These are phyloP conservation scores for Suillus subaureus DNA, from an alignment of 768 basidiomycete genomes.

Conservation along the genomic window DNA sequence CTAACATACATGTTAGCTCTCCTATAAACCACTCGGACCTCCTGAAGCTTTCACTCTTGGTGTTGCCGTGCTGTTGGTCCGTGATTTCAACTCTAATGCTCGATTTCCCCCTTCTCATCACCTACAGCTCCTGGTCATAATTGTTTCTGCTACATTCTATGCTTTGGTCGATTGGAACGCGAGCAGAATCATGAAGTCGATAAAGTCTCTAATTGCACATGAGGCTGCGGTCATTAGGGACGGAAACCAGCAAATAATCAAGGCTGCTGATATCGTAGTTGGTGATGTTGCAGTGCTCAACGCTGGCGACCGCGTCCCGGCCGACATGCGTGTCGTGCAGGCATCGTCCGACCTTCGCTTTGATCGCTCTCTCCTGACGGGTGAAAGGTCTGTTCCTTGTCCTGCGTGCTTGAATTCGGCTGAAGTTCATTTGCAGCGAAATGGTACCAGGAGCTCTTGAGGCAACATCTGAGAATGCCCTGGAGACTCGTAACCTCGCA, in stretches of 20 bases:
- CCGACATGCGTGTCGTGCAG: slow-evolving; percentile 65
- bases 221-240: slow-evolving; percentile 50
- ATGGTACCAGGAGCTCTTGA: slow-evolving; percentile 41
- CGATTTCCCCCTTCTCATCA: slow-evolving; percentile 47
- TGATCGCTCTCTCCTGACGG: slow-evolving; percentile 68
- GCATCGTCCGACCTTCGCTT: slow-evolving; percentile 61
- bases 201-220: slow-evolving; percentile 40
- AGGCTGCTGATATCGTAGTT: slow-evolving; percentile 64
- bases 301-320: slow-evolving; percentile 71
- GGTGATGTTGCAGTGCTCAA: slow-evolving; percentile 67
- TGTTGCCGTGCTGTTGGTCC: slow-evolving; percentile 26
- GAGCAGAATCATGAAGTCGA: slow-evolving; percentile 44
- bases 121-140: slow-evolving; percentile 59
- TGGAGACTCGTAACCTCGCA: slow-evolving; percentile 58
- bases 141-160: slow-evolving; percentile 43
- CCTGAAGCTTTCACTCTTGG: slow-evolving; percentile 60
- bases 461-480: slow-evolving; percentile 41
- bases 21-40: slow-evolving; percentile 48
- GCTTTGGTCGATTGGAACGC: slow-evolving; percentile 27
- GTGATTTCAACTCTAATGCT: background rate
- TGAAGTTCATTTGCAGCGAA: slow-evolving; percentile 16
- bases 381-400: slow-evolving; percentile 49
- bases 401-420: slow-evolving; percentile 22
- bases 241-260: slow-evolving; percentile 44
- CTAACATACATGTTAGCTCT: slow-evolving; percentile 1